Base-by-base conservation (phyloP, 164 flowering plant genomes). In the Houttuynia cordata region DNA sequence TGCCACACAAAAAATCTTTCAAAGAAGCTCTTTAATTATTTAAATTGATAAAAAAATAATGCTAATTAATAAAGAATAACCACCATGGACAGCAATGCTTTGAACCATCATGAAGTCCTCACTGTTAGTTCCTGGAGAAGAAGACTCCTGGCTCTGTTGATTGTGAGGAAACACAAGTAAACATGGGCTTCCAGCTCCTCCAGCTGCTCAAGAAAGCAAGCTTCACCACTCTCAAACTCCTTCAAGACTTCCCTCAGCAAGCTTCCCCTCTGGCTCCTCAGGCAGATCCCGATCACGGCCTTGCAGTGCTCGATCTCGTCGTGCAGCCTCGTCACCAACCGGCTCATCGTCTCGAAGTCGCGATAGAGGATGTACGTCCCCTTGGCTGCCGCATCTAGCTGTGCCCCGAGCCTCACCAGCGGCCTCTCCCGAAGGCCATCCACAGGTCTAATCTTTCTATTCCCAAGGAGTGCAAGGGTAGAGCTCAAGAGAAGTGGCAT, bases 301-400 rank as follows among this genome's bases (percentile, higher is more conserved):
- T 69, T 83, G 4, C 65, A 42, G 53, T 85, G 92, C 60, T 91
- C 91, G 1, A 81, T 73, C 73, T 91, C 95, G 49, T 82, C 82
- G 5, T 74, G 62, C 49, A 30, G 37, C 37, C 37, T 30, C 6
- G 37, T 30, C 37, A 78, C 84, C 18, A 82, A 73, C 64, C 81
- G 66, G 49, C 85, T 75, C 75, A 85, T 73, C 8, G 96, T 86
- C n/a, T 87, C 90, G 12, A 91, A 77, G 64, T 91, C 92, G 42
- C 79, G 79, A n/a, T 78, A 73, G 59, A 85, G 56, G 42, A 79
- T 83, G 57, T 71, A 88, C 7, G 80, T 67, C 56, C 96, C 96
- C 68, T 72, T 83, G 0, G 87, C 87, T 3, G 96, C 94, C 0
- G 78, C 64, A 60, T 91, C 97, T 7, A 91, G 77, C 67, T 82